Conservation (phyloP, 2,329 filamentous ascomycete species). For the Colletotrichum tropicale region DNA sequence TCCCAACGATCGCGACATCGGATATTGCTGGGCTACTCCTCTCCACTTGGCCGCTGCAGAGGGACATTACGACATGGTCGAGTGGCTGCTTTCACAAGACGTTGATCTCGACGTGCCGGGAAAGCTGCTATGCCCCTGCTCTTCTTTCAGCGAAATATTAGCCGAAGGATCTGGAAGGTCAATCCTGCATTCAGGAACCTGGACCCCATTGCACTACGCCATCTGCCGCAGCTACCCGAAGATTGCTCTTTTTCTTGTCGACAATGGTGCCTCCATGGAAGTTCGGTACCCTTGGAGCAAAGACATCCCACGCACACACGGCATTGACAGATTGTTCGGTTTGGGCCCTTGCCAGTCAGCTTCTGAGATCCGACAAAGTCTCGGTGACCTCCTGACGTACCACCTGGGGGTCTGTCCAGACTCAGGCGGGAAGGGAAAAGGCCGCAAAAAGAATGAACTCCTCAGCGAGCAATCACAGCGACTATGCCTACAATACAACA, state of each 20-base stretch:
- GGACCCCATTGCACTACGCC: not conserved
- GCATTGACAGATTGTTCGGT: not conserved
- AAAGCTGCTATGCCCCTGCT: not conserved
- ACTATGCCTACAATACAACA: not conserved
- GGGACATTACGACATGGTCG: not conserved
- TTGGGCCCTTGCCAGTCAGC: not conserved
- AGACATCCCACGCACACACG: not conserved
- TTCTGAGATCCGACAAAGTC: not conserved
- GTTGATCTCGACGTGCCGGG: not conserved
- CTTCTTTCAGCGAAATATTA: not conserved
- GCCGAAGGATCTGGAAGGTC: rapidly evolving
- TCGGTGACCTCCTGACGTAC: rapidly evolving
- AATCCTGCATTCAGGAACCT: not conserved
- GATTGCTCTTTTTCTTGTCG: not conserved
- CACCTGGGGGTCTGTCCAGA: rapidly evolving
- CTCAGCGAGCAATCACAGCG: not conserved
- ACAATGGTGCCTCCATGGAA: not conserved
- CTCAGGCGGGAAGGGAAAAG: too few relatives aligned
- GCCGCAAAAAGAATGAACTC: not conserved
- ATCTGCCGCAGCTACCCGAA: not conserved
- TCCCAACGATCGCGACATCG: not conserved
- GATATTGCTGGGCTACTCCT: not conserved
- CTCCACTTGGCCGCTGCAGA: not conserved
- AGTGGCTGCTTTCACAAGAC: not conserved
- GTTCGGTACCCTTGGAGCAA: not conserved